Evolutionary conservation across 345 rosid species (phyloP), one percentile per base, ranked within the genome.

Genomic region (Anastatica hierochuntica): DNA sequence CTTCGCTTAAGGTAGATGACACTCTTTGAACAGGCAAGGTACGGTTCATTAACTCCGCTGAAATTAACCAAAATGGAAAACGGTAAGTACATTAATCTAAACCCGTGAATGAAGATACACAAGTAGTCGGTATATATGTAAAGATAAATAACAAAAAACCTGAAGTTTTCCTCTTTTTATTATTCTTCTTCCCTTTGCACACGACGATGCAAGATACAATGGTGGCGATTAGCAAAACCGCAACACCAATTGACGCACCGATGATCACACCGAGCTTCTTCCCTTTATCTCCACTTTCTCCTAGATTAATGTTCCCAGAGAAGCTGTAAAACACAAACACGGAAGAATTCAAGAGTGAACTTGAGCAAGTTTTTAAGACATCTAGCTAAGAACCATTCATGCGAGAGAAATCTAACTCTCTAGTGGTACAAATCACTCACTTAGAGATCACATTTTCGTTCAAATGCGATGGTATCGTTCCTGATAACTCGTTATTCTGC

Each of bases 401-500:
- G 26, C 10, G 0, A 44, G 16, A 21, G 43, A 29, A 6, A 31
- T 14, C 49, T 4, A 27, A 58, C 33, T 49, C 34, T 20, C 20
- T 29, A 26, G 38, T 27, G n/a, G 8, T 9, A 10, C 12, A 10
- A 20, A 20, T 9, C 43, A 72, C 94, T 75, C 71, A 94, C 99
- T 94, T 80, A 19, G 83, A 46, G 71, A 59, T 53, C 64, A 82
- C 35, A 50, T 67, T 53, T 63, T 77, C 77, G 46, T 56, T 56
- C 45, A 68, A 72, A 60, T 76, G 69, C 1, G 88, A 75, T 29
- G 99, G 99, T 57, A 88, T 72, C 11, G 36, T 77, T 64, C 97
- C 99, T 1, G 95, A 68, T 61, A 94, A 66, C 80, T 62, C 54
- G 66, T 94, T 94, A 54, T 85, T 85, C 66, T 94, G 97, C 74